phyloP scores from a whole-genome alignment of 2,329 filamentous ascomycete species.

The Clarireedia monteithiana region DNA sequence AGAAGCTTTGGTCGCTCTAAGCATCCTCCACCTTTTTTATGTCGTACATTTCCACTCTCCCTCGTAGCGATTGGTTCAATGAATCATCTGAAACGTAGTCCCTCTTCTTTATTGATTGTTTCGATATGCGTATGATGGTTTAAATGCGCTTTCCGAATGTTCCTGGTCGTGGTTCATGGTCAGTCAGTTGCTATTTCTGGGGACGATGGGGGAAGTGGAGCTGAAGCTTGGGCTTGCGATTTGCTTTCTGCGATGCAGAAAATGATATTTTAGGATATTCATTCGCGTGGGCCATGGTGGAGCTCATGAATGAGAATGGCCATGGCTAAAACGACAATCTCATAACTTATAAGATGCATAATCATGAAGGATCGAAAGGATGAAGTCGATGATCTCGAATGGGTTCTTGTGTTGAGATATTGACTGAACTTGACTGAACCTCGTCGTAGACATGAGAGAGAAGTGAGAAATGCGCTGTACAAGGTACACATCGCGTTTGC shows the following conservation, averaged over 20 bases:
- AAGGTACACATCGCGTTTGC: too few species aligned
- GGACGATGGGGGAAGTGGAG: background rate
- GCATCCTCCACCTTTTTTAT: background rate
- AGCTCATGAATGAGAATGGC: background rate
- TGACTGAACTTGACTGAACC: too few species aligned
- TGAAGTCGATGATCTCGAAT: too few species aligned
- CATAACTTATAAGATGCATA: too few species aligned
- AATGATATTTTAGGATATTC: background rate
- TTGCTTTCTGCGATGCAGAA: background rate
- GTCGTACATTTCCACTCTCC: too few species aligned
- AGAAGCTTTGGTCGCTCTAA: background rate
- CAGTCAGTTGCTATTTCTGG: background rate
- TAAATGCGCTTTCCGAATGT: background rate
- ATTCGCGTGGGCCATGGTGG: background rate
- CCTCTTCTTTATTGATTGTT: background rate
- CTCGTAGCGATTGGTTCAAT: background rate
- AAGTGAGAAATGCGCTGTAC: too few species aligned
- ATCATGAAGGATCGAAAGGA: too few species aligned
- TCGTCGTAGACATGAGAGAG: too few species aligned
- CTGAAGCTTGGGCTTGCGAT: background rate
- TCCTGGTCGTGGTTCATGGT: background rate
- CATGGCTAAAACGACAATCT: too few species aligned
- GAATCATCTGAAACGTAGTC: background rate
- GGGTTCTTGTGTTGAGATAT: too few species aligned
- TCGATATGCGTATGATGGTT: background rate